Conservation (phyloP, 1,284 basidiomycete species). For the Cutaneotrichosporon daszewskae region DNA sequence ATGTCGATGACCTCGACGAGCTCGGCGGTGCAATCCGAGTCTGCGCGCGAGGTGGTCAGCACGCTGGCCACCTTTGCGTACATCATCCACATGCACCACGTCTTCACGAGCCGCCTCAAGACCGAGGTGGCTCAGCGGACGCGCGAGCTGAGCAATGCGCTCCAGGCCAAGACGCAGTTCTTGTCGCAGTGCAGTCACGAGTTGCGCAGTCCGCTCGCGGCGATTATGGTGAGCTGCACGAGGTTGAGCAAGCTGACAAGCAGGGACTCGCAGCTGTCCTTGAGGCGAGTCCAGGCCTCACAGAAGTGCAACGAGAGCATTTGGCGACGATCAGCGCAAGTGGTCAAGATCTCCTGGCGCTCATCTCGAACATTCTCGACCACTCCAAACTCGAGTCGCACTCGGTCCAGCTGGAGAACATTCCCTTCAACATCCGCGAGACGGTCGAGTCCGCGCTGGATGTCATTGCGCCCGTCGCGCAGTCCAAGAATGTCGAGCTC, state of each 20-base stretch:
- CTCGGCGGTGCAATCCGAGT: slow-evolving; percentile 19
- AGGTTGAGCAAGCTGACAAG: background rate
- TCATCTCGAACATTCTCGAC: slow-evolving; percentile 51
- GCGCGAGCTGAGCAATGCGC: slow-evolving; percentile 26
- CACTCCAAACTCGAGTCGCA: slow-evolving; percentile 48
- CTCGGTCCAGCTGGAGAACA: slow-evolving; percentile 46
- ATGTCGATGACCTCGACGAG: slow-evolving; percentile 24
- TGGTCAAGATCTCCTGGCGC: slow-evolving; percentile 48
- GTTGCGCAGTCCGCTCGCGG: slow-evolving; percentile 48
- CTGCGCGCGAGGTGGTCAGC: slow-evolving; percentile 21
- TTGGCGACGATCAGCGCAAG: slow-evolving; percentile 47
- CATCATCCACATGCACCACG: slow-evolving; percentile 28
- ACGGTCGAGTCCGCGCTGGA: slow-evolving; percentile 40
- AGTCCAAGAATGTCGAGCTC: slow-evolving; percentile 40
- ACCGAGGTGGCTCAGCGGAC: slow-evolving; percentile 30
- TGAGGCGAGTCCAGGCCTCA: slow-evolving; percentile 40
- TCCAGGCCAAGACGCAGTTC: slow-evolving; percentile 36
- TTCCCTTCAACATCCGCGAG: slow-evolving; percentile 46
- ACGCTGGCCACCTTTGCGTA: slow-evolving; percentile 35
- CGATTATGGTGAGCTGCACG: slow-evolving; percentile 26
- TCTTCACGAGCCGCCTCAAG: slow-evolving; percentile 28
- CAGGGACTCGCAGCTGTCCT: slow-evolving; percentile 46
- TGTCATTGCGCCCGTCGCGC: slow-evolving; percentile 35
- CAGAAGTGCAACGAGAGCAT: slow-evolving; percentile 47
- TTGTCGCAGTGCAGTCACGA: slow-evolving; percentile 48